Conservation (phyloP, 345 rosid species). For the Cardamine chenopodiifolia region DNA sequence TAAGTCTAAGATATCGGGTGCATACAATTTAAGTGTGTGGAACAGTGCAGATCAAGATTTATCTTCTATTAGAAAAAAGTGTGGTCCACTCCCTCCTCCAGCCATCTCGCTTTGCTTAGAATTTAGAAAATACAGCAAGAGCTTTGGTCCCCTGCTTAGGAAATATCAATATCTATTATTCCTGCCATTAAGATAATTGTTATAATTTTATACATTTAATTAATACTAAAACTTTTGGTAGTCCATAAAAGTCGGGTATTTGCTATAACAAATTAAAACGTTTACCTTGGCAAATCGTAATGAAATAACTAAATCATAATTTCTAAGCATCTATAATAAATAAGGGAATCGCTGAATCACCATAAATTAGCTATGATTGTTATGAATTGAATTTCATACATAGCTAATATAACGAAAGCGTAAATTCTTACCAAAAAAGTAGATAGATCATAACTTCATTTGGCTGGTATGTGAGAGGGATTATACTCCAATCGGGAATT, state of each 20-base stretch:
- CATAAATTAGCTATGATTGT: not conserved
- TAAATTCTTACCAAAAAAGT: not conserved
- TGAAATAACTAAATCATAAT: too few relatives aligned
- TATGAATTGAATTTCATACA: not conserved
- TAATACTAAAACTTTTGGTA: too few relatives aligned
- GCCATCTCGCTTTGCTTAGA: slow-evolving; percentile 26
- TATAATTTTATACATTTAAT: not conserved
- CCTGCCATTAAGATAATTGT: not conserved
- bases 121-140: slow-evolving; percentile 12
- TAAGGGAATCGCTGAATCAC: too few relatives aligned
- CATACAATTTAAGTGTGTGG: slow-evolving; percentile 24
- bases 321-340: too few relatives aligned
- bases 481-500: not conserved
- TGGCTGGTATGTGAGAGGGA: not conserved
- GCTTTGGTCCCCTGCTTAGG: slow-evolving; percentile 39
- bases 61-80: not conserved
- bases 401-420: not conserved
- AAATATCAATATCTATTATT: slow-evolving; percentile 10
- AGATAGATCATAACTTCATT: not conserved
- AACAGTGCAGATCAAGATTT: slow-evolving; percentile 18
- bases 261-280: too few relatives aligned
- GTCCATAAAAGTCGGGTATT: not conserved
- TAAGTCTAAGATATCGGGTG: slow-evolving; percentile 33
- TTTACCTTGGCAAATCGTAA: too few relatives aligned
- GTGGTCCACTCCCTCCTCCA: slow-evolving; percentile 28